Percentiles rank a stretch among this genome's conserved stretches.
Evolutionary conservation across 129 eudicot genomes (phyloP).

Genomic region (Flaveria sonorensis): DNA sequence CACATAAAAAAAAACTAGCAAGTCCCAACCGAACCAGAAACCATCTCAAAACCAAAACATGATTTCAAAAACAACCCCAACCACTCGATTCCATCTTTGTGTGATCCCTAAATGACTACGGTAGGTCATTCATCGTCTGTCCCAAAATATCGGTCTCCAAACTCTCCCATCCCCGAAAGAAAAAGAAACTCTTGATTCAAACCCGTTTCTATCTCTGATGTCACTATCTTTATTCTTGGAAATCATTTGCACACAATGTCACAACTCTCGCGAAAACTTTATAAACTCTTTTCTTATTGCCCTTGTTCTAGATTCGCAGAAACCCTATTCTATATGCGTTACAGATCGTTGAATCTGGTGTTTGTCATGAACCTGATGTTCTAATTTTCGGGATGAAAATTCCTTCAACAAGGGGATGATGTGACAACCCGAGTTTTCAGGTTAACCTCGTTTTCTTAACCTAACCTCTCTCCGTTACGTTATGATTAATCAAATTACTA

Average conservation of each 20-base stretch:
- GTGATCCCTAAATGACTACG: neutral
- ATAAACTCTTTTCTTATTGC: too few species aligned
- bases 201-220: constrained; percentile 92
- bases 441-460: too few species aligned
- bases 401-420: too few species aligned
- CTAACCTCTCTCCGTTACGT: too few species aligned
- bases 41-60: constrained; percentile 20
- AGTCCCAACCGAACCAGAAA: constrained; percentile 17
- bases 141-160: constrained; percentile 95
- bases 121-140: constrained; percentile 70
- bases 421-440: too few species aligned
- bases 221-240: constrained; percentile 89
- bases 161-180: constrained; percentile 98
- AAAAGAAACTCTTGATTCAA: constrained; percentile 83
- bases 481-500: too few species aligned
- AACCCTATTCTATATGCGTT: too few species aligned
- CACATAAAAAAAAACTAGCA: neutral
- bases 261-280: too few species aligned
- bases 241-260: constrained; percentile 92
- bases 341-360: too few species aligned
- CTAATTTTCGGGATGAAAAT: too few species aligned
- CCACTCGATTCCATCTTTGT: constrained; percentile 6
- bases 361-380: too few species aligned
- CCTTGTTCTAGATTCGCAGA: too few species aligned
- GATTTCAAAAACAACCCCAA: constrained; percentile 21